Percentiles rank a stretch among this genome's conserved stretches.
phyloP scores from a whole-genome alignment of 202 grass and related monocot species.

The Carex arenaria region DNA sequence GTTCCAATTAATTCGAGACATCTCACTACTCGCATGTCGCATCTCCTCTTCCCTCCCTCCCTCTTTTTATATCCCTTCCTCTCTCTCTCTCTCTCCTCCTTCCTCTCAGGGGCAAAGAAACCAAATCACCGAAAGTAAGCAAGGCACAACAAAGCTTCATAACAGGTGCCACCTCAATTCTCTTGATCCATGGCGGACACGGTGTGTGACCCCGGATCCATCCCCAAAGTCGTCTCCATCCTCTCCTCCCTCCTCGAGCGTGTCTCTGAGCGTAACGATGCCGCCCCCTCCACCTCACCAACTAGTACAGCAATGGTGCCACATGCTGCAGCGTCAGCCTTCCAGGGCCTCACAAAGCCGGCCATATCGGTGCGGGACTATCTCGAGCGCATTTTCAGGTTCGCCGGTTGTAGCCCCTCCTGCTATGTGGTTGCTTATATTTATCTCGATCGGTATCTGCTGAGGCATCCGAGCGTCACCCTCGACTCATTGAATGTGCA shows the following conservation, averaged over 20 bases:
- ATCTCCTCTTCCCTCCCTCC: not conserved
- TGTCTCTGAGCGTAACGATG: conserved; percentile 67
- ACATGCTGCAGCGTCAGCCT: conserved; percentile 40
- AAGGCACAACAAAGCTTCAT: not conserved
- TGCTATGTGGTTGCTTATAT: conserved; percentile 94
- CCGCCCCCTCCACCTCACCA: not conserved
- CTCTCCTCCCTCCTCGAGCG: conserved; percentile 80
- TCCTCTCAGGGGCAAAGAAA: conserved; percentile 4
- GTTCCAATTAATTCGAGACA: not conserved
- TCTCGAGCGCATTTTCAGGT: conserved; percentile 95
- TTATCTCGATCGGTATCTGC: conserved; percentile 89
- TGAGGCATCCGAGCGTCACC: conserved; percentile 57
- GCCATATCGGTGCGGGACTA: conserved; percentile 76
- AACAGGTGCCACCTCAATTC: not conserved
- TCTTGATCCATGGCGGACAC: conserved; percentile 42
- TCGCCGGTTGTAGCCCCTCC: conserved; percentile 79
- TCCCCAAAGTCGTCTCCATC: conserved; percentile 80
- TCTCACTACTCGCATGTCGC: not conserved
- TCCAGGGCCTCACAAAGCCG: conserved; percentile 84
- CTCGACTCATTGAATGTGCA: conserved; percentile 98
- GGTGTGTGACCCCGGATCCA: conserved; percentile 24
- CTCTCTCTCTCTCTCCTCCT: conserved; percentile 25
- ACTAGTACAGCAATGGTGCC: not conserved
- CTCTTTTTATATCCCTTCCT: conserved; percentile 11
- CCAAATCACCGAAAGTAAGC: not conserved